Evolutionary conservation across 106 monocot genomes (phyloP).

Genomic region (Phalaenopsis aphrodite): DNA sequence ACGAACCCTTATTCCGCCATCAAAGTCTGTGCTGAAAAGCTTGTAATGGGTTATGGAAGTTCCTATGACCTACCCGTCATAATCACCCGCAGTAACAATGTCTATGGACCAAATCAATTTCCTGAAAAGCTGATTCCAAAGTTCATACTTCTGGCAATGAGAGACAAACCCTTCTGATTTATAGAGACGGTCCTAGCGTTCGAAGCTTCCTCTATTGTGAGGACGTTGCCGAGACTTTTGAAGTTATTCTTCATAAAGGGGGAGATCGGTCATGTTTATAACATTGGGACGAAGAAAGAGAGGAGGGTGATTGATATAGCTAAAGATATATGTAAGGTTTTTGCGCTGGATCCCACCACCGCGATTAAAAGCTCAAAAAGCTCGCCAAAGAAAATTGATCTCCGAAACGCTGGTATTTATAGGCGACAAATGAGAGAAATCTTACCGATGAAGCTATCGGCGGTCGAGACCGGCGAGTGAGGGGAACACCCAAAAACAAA

Average conservation of each 20-base stretch:
- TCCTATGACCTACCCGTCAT: slow-evolving; percentile 27
- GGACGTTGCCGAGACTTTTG: slow-evolving; percentile 32
- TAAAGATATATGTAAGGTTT: slow-evolving; percentile 30
- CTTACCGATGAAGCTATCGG: too few species aligned
- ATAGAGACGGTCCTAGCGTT: slow-evolving; percentile 28
- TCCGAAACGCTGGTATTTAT: too few species aligned
- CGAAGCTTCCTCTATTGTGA: slow-evolving; percentile 32
- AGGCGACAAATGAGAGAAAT: too few species aligned
- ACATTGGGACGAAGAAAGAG: slow-evolving; percentile 29
- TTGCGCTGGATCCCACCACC: slow-evolving; percentile 11
- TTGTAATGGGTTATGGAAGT: slow-evolving; percentile 32
- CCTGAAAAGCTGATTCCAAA: slow-evolving; percentile 33
- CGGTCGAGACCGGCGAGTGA: too few species aligned
- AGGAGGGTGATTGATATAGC: slow-evolving; percentile 32
- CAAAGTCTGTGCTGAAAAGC: slow-evolving; percentile 32
- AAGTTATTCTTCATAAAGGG: slow-evolving; percentile 34
- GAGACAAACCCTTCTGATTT: slow-evolving; percentile 19
- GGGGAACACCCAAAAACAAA: too few species aligned
- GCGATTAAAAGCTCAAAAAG: neutral
- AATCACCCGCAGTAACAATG: slow-evolving; percentile 28
- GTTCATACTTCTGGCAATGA: slow-evolving; percentile 27
- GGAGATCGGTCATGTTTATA: slow-evolving; percentile 32
- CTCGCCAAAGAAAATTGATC: too few species aligned
- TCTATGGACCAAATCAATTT: slow-evolving; percentile 31
- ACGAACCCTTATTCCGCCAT: slow-evolving; percentile 31